Evolutionary conservation across 352 stramenopile species (phyloP).

Genomic region (Bremia lactucae): DNA sequence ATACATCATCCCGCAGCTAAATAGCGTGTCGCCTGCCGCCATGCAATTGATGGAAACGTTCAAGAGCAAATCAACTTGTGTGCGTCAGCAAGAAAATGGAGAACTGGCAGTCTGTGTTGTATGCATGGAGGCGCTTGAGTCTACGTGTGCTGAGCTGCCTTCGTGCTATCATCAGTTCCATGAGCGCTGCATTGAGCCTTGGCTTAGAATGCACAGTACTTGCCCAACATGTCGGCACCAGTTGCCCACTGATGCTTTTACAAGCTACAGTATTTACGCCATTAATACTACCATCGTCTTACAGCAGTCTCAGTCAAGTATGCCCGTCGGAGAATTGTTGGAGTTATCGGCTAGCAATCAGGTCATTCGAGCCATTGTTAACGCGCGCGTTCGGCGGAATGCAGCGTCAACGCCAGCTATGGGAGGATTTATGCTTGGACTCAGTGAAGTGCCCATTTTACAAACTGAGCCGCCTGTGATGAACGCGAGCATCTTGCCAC

Average conservation of each 20-base stretch:
- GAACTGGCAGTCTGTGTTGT: slow-evolving; percentile 49
- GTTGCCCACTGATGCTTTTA: slow-evolving; percentile 64
- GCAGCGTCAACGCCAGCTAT: slow-evolving; percentile 7
- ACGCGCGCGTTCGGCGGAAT: slow-evolving; percentile 67
- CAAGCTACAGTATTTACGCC: slow-evolving; percentile 84
- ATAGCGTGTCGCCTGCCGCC: slow-evolving; percentile 66
- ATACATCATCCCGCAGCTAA: slow-evolving; percentile 84
- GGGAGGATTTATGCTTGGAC: slow-evolving; percentile 2
- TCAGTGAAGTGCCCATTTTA: slow-evolving; percentile 38
- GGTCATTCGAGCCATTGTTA: slow-evolving; percentile 80
- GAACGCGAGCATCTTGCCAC: slow-evolving; percentile 71
- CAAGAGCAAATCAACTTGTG: slow-evolving; percentile 28
- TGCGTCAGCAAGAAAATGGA: slow-evolving; percentile 14
- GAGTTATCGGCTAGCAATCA: slow-evolving; percentile 78
- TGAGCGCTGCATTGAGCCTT: slow-evolving; percentile 67
- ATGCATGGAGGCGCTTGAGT: slow-evolving; percentile 66
- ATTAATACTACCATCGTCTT: slow-evolving; percentile 87
- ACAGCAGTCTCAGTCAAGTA: slow-evolving; percentile 70
- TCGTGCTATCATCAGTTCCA: slow-evolving; percentile 78
- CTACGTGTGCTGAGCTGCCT: slow-evolving; percentile 49
- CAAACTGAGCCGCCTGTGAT: slow-evolving; percentile 53
- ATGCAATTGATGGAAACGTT: slow-evolving; percentile 49
- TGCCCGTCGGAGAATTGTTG: slow-evolving; percentile 64
- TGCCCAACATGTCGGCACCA: slow-evolving; percentile 77
- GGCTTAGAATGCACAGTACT: slow-evolving; percentile 81